Evolutionary conservation across 2,329 filamentous ascomycete genomes (phyloP).

Genomic region (Teratosphaeria pseudoeucalypti): DNA sequence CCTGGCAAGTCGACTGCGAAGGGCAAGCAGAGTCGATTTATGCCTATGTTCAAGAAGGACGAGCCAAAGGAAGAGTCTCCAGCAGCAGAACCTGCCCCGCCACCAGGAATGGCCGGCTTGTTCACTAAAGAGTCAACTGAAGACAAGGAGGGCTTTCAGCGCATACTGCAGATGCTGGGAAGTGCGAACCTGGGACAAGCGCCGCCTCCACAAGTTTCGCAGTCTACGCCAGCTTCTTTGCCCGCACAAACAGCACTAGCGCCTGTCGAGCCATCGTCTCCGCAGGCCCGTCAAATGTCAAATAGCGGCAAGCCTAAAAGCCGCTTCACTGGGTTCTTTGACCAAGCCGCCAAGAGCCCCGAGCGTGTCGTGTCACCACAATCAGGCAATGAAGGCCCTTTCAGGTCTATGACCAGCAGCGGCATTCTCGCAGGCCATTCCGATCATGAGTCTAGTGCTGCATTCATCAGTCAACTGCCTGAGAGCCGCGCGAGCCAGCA

Average conservation of each 20-base stretch:
- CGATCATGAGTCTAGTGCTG: constrained; percentile 2
- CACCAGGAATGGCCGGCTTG: constrained; percentile 16
- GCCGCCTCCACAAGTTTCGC: background rate
- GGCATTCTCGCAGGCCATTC: background rate
- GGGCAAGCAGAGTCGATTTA: constrained; percentile 72
- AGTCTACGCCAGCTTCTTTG: constrained; percentile 4
- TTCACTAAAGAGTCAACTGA: constrained; percentile 40
- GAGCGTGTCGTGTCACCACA: constrained; percentile 20
- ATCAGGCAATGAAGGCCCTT: constrained; percentile 5
- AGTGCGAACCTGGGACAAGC: constrained; percentile 1
- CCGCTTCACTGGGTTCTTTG: constrained; percentile 23
- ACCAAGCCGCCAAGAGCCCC: constrained; percentile 20
- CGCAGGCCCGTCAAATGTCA: constrained; percentile 12
- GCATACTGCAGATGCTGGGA: constrained; percentile 12
- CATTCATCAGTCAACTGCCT: constrained; percentile 4
- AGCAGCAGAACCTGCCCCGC: constrained; percentile 6
- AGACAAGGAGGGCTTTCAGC: constrained; percentile 70
- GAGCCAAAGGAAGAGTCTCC: constrained; percentile 9
- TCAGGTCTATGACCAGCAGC: background rate
- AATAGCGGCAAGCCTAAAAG: constrained; percentile 21
- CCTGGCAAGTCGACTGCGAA: constrained; percentile 36
- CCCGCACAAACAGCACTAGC: background rate
- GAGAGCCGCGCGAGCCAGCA: constrained; percentile 5
- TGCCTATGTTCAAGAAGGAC: constrained; percentile 53
- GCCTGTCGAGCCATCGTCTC: constrained; percentile 16